Evolutionary conservation across 345 rosid genomes (phyloP), one percentile per base, ranked within the genome.

Genomic region (Eucalyptus lansdowneana): DNA sequence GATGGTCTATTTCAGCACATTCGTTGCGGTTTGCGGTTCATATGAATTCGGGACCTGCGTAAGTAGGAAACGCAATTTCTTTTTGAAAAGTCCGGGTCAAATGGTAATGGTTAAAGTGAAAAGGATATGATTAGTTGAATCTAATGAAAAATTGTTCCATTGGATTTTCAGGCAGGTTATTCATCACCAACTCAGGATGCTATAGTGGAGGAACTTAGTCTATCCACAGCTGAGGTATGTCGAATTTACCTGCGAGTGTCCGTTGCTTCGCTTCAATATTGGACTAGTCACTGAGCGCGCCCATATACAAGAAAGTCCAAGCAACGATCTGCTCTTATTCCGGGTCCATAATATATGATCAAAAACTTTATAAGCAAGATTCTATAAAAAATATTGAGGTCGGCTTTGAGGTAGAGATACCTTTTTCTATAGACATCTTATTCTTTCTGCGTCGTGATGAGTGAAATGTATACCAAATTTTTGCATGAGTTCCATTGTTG

Each of bases 171-270:
- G 99, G 97, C 93, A 19, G 99, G 99, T 49, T 96, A 94, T 89
- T 97, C 99, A 21, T 97, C 99, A 44, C 99, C 99, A 47, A 94
- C 98, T 87, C 98, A 97, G 92, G 89, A 92, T 80, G 99, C 98
- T 45, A 96, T 97, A 45, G 94, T 93, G 92, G 91, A 92, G 89
- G 99, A 96, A 90, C 92, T 97, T 60, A 90, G 95, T 88, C 93
- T 97, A 9, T 90, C 95, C 80, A 91, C 95, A 53, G 96, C 95
- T 51, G 95, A 96, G 96, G 98, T 95, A 90, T 88, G 88, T 86
- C 7, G n/a, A 34, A n/a, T 22, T 37, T 76, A 10, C 14, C 47
- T 40, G 83, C 47, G 83, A 11, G 45, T 72, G 37, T 65, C 4
- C 21, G 6, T n/a, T n/a, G 76, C 37, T n/a, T 65, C 21, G 5